Conservation (phyloP, 2,329 filamentous ascomycete genomes). For the Aspergillus fumigatus region DNA sequence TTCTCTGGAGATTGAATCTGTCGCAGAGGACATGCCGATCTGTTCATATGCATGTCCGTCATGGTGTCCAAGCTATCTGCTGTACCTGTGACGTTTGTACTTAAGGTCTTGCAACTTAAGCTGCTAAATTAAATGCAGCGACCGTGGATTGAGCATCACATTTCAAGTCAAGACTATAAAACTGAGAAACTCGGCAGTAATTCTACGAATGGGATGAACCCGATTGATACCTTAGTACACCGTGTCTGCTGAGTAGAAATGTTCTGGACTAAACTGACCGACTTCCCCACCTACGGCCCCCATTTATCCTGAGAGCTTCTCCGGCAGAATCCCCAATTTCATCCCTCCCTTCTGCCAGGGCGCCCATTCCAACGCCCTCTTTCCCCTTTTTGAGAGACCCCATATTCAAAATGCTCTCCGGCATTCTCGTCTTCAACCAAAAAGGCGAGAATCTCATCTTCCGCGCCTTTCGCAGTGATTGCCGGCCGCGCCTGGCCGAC, state of each 20-base stretch:
- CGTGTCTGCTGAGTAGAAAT: background rate
- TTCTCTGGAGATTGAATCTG: background rate
- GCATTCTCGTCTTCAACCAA: slow-evolving; percentile 97
- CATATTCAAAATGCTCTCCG: slow-evolving; percentile 70
- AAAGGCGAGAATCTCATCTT: slow-evolving; percentile 99
- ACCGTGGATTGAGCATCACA: background rate
- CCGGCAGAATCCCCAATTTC: background rate
- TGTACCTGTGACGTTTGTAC: background rate
- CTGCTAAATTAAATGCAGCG: background rate
- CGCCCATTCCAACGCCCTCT: slow-evolving; percentile 6
- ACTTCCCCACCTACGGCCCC: background rate
- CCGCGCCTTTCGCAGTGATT: slow-evolving; percentile 97
- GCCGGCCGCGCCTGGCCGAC: slow-evolving; percentile 92
- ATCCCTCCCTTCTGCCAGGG: slow-evolving; percentile 2
- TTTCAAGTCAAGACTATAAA: background rate
- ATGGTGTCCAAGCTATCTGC: background rate
- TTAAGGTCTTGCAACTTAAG: too few relatives aligned
- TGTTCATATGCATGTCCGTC: background rate
- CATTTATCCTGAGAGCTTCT: slow-evolving; percentile 1
- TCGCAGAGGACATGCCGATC: background rate
- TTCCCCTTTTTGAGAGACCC: slow-evolving; percentile 10
- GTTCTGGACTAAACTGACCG: background rate
- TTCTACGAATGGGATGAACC: too few relatives aligned
- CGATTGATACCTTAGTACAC: background rate
- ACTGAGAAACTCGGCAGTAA: too few relatives aligned